Evolutionary conservation across 2,329 filamentous ascomycete genomes (phyloP).

Genomic region (Nannizziopsis barbatae): DNA sequence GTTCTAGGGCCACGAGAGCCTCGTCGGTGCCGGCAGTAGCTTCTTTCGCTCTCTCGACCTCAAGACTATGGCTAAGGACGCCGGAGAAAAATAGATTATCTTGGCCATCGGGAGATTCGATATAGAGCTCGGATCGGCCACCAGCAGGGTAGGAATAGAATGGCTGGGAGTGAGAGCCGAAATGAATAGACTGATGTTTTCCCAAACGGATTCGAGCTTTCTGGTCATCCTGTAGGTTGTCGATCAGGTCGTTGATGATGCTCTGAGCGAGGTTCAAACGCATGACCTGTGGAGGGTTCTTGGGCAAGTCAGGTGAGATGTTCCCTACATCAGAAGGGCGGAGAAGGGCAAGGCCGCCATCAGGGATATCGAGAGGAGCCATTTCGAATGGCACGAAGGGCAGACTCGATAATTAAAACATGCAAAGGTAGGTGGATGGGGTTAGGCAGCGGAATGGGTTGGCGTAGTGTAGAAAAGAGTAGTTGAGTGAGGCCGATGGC

Average conservation of each 20-base stretch:
- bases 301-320: conserved; percentile 19
- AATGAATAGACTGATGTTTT: conserved; percentile 45
- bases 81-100: conserved; percentile 46
- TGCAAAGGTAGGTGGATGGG: conserved; percentile 10
- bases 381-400: conserved; percentile 19
- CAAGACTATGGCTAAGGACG: conserved; percentile 46
- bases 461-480: conserved; percentile 9
- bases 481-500: conserved; percentile 1
- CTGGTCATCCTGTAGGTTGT: conserved; percentile 33
- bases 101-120: conserved; percentile 29
- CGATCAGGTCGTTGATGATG: conserved; percentile 38
- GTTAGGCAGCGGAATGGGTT: conserved; percentile 7
- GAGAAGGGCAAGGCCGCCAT: conserved; percentile 32
- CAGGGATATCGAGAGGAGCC: conserved; percentile 29
- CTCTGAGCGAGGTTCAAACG: conserved; percentile 36
- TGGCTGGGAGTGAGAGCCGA: conserved; percentile 46
- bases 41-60: conserved; percentile 44
- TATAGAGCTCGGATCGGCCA: conserved; percentile 49
- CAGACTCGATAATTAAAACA: conserved; percentile 9
- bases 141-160: conserved; percentile 44
- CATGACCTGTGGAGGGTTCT: conserved; percentile 35
- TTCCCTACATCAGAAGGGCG: conserved; percentile 23
- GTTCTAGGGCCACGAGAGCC: conserved; percentile 49
- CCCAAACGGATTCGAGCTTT: conserved; percentile 38
- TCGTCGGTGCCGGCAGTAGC: conserved; percentile 47